phyloP scores from a whole-genome alignment of 805 yeast species.

The Kluyveromyces siamensis region DNA sequence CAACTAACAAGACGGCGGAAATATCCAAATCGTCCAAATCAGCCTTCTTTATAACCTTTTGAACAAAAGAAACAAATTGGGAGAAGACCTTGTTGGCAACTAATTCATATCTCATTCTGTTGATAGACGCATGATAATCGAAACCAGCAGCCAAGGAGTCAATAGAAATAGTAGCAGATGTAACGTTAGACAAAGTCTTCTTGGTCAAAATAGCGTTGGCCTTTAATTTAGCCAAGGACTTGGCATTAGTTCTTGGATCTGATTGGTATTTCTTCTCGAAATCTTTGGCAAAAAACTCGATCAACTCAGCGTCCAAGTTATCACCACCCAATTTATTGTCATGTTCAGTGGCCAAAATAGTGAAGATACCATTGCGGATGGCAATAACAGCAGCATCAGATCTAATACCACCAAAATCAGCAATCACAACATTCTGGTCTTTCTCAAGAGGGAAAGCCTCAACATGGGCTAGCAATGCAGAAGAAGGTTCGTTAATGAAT shows the following conservation, averaged over 20 bases:
- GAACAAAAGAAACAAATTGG: conserved; percentile 70
- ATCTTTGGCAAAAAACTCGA: conserved; percentile 84
- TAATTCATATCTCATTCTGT: conserved; percentile 89
- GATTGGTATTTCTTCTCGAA: conserved; percentile 80
- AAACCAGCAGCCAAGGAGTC: conserved; percentile 91
- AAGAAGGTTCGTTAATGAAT: conserved; percentile 83
- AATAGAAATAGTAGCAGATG: conserved; percentile 81
- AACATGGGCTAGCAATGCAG: conserved; percentile 77
- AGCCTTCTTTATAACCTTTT: conserved; percentile 69
- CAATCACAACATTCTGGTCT: conserved; percentile 53
- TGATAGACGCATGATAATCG: conserved; percentile 87
- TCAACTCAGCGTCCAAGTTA: conserved; percentile 67
- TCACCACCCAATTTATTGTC: conserved; percentile 82
- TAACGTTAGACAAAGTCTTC: conserved; percentile 86
- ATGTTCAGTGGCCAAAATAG: conserved; percentile 79
- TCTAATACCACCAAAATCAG: conserved; percentile 94
- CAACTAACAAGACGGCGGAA: conserved; percentile 84
- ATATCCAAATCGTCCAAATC: conserved; percentile 76
- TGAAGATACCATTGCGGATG: conserved; percentile 87
- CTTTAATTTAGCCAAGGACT: conserved; percentile 82
- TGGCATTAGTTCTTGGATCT: conserved; percentile 71
- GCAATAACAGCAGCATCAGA: conserved; percentile 93
- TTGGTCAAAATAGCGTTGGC: conserved; percentile 77
- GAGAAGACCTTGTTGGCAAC: conserved; percentile 70
- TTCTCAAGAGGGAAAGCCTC: conserved; percentile 37